These are phyloP conservation scores for Ramularia endophylla DNA, from an alignment of 2,329 filamentous ascomycete genomes.

Conservation along the genomic window DNA sequence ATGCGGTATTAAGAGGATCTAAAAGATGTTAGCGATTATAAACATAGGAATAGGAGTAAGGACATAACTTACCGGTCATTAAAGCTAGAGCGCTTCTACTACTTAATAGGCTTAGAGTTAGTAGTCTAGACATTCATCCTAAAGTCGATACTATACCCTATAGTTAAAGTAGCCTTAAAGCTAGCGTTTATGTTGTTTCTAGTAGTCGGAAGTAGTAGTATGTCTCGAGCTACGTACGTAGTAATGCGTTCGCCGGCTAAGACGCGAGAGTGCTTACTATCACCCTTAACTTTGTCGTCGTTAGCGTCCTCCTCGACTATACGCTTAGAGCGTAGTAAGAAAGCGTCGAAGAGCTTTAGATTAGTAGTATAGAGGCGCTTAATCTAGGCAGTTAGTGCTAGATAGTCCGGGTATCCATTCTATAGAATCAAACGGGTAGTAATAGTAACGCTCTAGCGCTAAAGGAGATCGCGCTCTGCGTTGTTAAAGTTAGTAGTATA, in stretches of 20 bases:
- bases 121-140: not conserved
- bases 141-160: not conserved
- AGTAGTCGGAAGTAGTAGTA: not conserved
- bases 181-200: not conserved
- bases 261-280: too few species aligned
- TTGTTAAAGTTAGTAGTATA: not conserved
- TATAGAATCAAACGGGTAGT: not conserved
- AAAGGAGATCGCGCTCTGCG: not conserved
- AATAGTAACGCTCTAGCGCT: not conserved
- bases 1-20: not conserved
- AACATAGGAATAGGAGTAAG: too few species aligned
- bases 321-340: too few species aligned
- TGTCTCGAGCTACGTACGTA: not conserved
- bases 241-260: not conserved
- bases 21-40: too few species aligned
- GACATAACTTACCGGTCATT: too few species aligned
- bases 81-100: slow-evolving; percentile 1
- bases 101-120: not conserved
- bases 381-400: too few species aligned
- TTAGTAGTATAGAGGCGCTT: too few species aligned
- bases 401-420: not conserved
- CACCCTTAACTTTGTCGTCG: too few species aligned
- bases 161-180: not conserved
- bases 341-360: too few species aligned
- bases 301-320: too few species aligned